phyloP scores from a whole-genome alignment of 2,329 filamentous ascomycete species.

The Botryotinia convoluta region DNA sequence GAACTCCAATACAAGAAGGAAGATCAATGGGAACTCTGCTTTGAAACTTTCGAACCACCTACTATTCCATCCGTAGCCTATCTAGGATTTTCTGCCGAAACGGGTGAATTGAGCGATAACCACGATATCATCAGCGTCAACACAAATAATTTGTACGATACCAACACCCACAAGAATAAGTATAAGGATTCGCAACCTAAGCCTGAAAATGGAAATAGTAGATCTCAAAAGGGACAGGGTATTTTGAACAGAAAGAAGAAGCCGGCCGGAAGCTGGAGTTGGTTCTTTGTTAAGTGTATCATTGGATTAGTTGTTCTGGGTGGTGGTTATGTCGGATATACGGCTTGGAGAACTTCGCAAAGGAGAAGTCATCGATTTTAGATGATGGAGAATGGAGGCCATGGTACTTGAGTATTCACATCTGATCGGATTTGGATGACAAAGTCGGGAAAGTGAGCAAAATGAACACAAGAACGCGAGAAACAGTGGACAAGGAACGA shows the following conservation, averaged over 20 bases:
- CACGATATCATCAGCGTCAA: constrained; percentile 90
- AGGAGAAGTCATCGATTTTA: constrained; percentile 38
- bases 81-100: constrained; percentile 80
- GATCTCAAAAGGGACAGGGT: constrained; percentile 23
- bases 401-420: not conserved
- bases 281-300: constrained; percentile 80
- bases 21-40: constrained; percentile 86
- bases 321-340: constrained; percentile 82
- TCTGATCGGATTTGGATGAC: not conserved
- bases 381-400: not conserved
- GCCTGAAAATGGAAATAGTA: not conserved
- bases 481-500: not conserved
- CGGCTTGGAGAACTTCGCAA: constrained; percentile 63
- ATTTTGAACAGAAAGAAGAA: constrained; percentile 27
- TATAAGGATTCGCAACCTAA: not conserved
- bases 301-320: constrained; percentile 68
- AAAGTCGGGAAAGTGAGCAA: not conserved
- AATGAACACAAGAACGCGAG: not conserved
- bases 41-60: constrained; percentile 67
- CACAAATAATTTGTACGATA: constrained; percentile 84
- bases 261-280: constrained; percentile 56
- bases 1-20: constrained; percentile 94
- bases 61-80: constrained; percentile 77
- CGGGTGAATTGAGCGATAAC: constrained; percentile 94
- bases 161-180: constrained; percentile 40